These are phyloP conservation scores for Solanum dulcamara DNA, from an alignment of 257 asterid species.

Conservation along the genomic window DNA sequence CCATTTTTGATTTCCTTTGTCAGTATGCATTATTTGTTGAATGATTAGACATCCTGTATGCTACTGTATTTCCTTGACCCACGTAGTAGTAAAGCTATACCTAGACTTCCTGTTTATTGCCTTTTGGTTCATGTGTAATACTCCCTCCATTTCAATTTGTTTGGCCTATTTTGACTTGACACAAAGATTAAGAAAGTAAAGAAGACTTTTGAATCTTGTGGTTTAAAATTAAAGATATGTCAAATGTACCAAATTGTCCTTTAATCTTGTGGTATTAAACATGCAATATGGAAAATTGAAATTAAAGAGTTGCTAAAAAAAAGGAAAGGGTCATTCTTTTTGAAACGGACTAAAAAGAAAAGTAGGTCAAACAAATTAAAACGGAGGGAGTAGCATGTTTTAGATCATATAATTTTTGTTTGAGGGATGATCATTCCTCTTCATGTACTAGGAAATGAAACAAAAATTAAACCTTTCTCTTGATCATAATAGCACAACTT, in stretches of 20 bases:
- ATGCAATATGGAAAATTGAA: background rate
- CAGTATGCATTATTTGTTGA: background rate
- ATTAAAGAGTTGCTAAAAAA: background rate
- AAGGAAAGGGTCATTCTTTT: background rate
- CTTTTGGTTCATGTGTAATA: background rate
- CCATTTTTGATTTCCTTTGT: background rate
- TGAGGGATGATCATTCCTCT: background rate
- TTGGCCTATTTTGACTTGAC: background rate
- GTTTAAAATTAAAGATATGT: background rate
- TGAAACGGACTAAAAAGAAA: background rate
- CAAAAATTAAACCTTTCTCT: background rate
- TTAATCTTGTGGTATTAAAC: background rate
- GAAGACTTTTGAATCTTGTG: background rate
- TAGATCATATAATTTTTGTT: background rate
- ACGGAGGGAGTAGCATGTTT: background rate
- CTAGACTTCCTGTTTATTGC: background rate
- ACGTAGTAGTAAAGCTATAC: background rate
- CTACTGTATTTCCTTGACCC: background rate
- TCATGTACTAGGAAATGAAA: background rate
- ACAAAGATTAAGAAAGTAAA: background rate
- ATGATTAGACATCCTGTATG: background rate
- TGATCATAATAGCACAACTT: background rate
- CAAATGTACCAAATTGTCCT: background rate
- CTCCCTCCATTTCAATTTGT: background rate
- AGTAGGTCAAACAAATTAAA: background rate